These are phyloP conservation scores for Echium plantagineum DNA, from an alignment of 257 asterid genomes.

Conservation along the genomic window DNA sequence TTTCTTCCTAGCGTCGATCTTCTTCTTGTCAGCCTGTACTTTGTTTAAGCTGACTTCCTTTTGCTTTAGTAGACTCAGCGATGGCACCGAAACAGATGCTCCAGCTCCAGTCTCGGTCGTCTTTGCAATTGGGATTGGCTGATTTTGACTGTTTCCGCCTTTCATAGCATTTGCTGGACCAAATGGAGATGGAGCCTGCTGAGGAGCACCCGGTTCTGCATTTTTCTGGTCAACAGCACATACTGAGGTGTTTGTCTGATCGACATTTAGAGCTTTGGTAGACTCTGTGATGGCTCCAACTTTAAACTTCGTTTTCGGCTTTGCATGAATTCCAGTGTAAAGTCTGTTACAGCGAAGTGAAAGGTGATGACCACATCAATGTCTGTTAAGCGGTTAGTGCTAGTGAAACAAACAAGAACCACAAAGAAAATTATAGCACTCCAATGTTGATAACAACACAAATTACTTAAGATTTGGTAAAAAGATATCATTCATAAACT, in stretches of 20 bases:
- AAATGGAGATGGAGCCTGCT: slow-evolving; percentile 36
- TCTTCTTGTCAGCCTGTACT: slow-evolving; percentile 66
- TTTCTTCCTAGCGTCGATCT: slow-evolving; percentile 87
- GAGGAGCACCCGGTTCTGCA: slow-evolving; percentile 27
- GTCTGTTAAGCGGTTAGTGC: no score
- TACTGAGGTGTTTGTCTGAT: slow-evolving; percentile 41
- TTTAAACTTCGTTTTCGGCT: slow-evolving; percentile 62
- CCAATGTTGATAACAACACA: no score
- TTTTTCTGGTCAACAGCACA: slow-evolving; percentile 48
- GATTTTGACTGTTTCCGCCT: slow-evolving; percentile 47
- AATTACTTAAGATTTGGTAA: no score
- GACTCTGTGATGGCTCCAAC: slow-evolving; percentile 66
- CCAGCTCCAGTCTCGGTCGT: slow-evolving; percentile 35
- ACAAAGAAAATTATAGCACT: no score
- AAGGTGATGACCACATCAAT: not conserved
- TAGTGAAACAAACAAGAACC: not conserved
- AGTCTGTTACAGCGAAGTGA: slow-evolving; percentile 31
- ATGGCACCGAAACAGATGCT: slow-evolving; percentile 35
- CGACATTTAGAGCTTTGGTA: slow-evolving; percentile 45
- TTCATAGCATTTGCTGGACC: slow-evolving; percentile 37
- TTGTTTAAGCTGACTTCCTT: slow-evolving; percentile 48
- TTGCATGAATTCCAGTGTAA: slow-evolving; percentile 81
- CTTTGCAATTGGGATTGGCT: slow-evolving; percentile 20
- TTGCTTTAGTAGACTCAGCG: slow-evolving; percentile 24
- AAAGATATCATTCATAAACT: no score